Base-by-base conservation (phyloP, 495 filamentous ascomycete species). In the Tuber melanosporum region DNA sequence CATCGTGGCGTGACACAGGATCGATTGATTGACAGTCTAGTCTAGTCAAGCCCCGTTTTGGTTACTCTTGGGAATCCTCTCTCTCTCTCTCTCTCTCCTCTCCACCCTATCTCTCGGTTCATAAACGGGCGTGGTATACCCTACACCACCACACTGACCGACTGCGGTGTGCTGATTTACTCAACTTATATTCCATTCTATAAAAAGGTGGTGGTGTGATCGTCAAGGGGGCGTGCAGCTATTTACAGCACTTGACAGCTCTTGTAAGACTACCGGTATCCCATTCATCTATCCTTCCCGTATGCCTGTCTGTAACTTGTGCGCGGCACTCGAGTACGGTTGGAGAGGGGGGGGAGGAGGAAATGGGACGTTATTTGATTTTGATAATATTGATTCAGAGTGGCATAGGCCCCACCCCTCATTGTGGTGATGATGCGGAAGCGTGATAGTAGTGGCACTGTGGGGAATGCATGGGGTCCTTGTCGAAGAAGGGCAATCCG, bases 401-500 rank as follows among this genome's bases (percentile, higher is more conserved):
- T 22, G 47, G 1, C 19, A 49, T 49, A 49, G 7, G 47, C 47
- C 47, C 47, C 47, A 46, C 15, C 45, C 15, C 45, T 15, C 45
- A 17, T 43, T 10, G 84, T 52, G 47, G 47, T n/a, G 47, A 6
- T 22, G 6, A 6, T n/a, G 47, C 32, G 32, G 32, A 32, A 32
- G 32, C 32, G 32, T 32, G 32, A 32, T 32, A 32, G 32, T 1
- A 32, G 32, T 32, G 1, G 32, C 32, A 32, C 32, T 32, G 32
- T 32, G 32, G 32, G 1, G 32, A 32, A 32, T 32, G 32, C 42
- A 1, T 42, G 14, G 45, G 47, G 47, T 17, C 9, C 19, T 47
- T 19, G 46, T 47, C 17, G 46, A 47, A 47, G 46, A 45, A 14
- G 44, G 46, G 46, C 3, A 47, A 52, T 52, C 49, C 85, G 84